phyloP scores from a whole-genome alignment of 2,329 filamentous ascomycete species.

The Fusarium sp. region DNA sequence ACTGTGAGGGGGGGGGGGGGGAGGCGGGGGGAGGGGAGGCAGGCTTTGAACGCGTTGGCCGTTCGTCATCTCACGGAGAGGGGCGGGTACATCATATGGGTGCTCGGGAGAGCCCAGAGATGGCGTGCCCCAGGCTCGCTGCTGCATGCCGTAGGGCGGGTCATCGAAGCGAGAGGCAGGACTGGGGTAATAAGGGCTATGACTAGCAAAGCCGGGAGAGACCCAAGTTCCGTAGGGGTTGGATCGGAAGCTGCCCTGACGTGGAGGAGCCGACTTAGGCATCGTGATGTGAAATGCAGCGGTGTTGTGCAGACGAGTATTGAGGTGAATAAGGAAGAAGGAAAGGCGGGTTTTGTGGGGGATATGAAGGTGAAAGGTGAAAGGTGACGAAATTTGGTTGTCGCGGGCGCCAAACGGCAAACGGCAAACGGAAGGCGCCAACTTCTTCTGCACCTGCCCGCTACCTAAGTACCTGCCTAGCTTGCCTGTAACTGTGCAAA shows the following conservation, averaged over 20 bases:
- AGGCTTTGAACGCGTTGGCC: too few relatives aligned
- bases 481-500: background rate
- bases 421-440: background rate
- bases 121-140: background rate
- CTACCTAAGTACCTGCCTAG: background rate
- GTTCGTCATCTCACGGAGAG: background rate
- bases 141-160: background rate
- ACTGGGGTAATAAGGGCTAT: background rate
- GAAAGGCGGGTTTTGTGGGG: background rate
- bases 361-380: background rate
- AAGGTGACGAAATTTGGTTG: background rate
- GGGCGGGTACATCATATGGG: background rate
- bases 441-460: background rate
- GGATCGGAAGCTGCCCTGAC: background rate
- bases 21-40: fast-evolving
- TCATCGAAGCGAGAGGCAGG: background rate
- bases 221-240: background rate
- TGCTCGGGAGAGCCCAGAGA: background rate
- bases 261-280: background rate
- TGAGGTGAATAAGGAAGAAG: background rate
- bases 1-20: fast-evolving
- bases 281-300: background rate
- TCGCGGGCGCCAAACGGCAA: background rate
- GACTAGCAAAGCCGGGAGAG: background rate
- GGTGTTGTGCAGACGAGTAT: too few relatives aligned